These are phyloP conservation scores for Zygoascus sp. DNA, from an alignment of 1,139 yeast species.

Conservation along the genomic window DNA sequence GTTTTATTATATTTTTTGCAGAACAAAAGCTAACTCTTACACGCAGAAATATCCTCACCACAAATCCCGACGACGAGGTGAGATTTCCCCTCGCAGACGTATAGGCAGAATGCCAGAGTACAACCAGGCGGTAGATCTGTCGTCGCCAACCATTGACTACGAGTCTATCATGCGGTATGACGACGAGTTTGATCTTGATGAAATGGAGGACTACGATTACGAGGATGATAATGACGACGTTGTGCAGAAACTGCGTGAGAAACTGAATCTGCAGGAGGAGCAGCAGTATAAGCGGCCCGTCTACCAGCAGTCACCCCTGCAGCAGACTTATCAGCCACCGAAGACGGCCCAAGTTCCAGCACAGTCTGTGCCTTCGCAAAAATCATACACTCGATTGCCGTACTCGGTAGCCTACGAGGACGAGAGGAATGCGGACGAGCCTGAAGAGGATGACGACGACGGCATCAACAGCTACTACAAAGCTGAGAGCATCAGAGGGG, in stretches of 20 bases:
- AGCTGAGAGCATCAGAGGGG: background rate
- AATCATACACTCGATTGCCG: too few relatives aligned
- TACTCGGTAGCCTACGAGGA: background rate
- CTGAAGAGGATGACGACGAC: slow-evolving; percentile 4
- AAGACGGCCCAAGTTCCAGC: background rate
- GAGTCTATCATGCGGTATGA: slow-evolving; percentile 4
- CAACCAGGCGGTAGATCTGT: slow-evolving; percentile 2
- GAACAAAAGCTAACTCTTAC: too few relatives aligned
- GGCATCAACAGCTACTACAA: slow-evolving; percentile 4
- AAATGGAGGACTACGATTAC: slow-evolving; percentile 9
- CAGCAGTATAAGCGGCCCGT: background rate
- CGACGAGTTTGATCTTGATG: slow-evolving; percentile 7
- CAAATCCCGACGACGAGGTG: background rate
- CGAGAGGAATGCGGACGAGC: background rate
- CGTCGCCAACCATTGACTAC: slow-evolving; percentile 4
- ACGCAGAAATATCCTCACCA: background rate
- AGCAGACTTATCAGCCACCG: too few relatives aligned
- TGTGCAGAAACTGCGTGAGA: background rate
- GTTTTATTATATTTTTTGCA: background rate
- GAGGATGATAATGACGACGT: slow-evolving; percentile 10
- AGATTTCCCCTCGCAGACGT: slow-evolving; percentile 1
- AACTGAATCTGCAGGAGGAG: background rate
- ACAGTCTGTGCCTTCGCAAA: too few relatives aligned
- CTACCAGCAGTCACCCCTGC: background rate
- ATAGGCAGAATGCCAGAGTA: background rate